Evolutionary conservation across 2,329 filamentous ascomycete species (phyloP).

Genomic region (Orbilia brochopaga): DNA sequence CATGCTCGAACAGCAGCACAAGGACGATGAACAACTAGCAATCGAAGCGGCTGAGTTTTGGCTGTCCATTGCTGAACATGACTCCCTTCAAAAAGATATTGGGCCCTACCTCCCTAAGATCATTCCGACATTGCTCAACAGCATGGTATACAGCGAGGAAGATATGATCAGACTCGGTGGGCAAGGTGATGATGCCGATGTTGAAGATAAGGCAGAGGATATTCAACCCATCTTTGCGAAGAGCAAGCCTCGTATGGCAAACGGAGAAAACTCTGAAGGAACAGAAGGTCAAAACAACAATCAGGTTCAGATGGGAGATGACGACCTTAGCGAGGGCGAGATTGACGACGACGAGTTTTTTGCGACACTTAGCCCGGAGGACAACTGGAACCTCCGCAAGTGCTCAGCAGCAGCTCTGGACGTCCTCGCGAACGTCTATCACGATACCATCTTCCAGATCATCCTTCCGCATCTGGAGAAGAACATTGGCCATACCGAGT

Average conservation of each 20-base stretch:
- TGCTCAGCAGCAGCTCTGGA: slow-evolving; percentile 95
- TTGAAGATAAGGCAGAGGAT: slow-evolving; percentile 87
- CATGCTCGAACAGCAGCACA: slow-evolving; percentile 85
- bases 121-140: slow-evolving; percentile 86
- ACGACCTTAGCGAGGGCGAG: slow-evolving; percentile 83
- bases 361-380: slow-evolving; percentile 75
- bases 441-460: slow-evolving; percentile 82
- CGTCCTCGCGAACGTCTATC: slow-evolving; percentile 89
- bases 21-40: slow-evolving; percentile 85
- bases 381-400: slow-evolving; percentile 93
- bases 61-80: slow-evolving; percentile 89
- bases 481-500: slow-evolving; percentile 85
- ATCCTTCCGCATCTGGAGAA: slow-evolving; percentile 91
- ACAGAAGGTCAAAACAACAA: slow-evolving; percentile 65
- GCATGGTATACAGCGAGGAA: slow-evolving; percentile 96
- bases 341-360: slow-evolving; percentile 76
- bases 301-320: slow-evolving; percentile 63
- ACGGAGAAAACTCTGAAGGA: slow-evolving; percentile 62
- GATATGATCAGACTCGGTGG: slow-evolving; percentile 84
- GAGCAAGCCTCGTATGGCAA: slow-evolving; percentile 66
- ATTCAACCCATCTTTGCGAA: slow-evolving; percentile 92
- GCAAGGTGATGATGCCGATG: slow-evolving; percentile 85
- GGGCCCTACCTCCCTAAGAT: slow-evolving; percentile 81
- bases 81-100: slow-evolving; percentile 75
- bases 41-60: slow-evolving; percentile 97